Conservation (phyloP, 2,329 filamentous ascomycete species). For the Ascochyta koolunga region DNA sequence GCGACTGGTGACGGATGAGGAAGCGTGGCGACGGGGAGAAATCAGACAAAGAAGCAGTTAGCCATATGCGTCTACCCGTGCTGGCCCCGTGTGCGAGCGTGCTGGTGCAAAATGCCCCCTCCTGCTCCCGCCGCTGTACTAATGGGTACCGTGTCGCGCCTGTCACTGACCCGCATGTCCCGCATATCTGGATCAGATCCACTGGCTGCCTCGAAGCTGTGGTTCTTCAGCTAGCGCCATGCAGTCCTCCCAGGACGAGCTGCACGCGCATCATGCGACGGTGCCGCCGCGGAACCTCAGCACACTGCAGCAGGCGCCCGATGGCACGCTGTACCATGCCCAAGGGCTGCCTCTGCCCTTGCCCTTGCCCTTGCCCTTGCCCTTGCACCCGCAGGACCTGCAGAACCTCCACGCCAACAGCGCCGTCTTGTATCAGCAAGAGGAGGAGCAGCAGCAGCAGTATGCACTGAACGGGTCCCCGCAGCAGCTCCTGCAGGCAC, state of each 20-base stretch:
- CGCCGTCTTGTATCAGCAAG: constrained; percentile 32
- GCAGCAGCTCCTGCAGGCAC: constrained; percentile 13
- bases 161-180: constrained; percentile 2
- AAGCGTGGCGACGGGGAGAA: constrained; percentile 12
- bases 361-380: no score
- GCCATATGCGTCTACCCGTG: constrained; percentile 16
- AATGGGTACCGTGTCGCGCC: constrained; percentile 6
- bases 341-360: no score
- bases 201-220: constrained; percentile 5
- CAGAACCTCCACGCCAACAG: constrained; percentile 47
- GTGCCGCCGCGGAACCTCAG: constrained; percentile 27
- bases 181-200: constrained; percentile 15
- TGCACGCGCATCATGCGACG: constrained; percentile 25
- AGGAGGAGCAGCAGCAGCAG: constrained; percentile 22
- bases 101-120: constrained; percentile 5
- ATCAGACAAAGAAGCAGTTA: constrained; percentile 34
- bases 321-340: constrained; percentile 30
- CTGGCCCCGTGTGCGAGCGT: constrained; percentile 4
- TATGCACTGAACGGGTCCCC: constrained; percentile 27
- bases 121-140: constrained; percentile 10
- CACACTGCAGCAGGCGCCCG: constrained; percentile 38
- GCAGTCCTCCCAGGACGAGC: constrained; percentile 3
- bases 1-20: constrained; percentile 29
- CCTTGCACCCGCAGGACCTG: constrained; percentile 39
- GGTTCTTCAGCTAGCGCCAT: constrained; percentile 25